A percentile compares a stretch with the other conserved stretches of the same genome.
These are phyloP conservation scores for Cephalotrichum gorgonifer DNA, from an alignment of 2,329 filamentous ascomycete genomes.

Conservation along the genomic window DNA sequence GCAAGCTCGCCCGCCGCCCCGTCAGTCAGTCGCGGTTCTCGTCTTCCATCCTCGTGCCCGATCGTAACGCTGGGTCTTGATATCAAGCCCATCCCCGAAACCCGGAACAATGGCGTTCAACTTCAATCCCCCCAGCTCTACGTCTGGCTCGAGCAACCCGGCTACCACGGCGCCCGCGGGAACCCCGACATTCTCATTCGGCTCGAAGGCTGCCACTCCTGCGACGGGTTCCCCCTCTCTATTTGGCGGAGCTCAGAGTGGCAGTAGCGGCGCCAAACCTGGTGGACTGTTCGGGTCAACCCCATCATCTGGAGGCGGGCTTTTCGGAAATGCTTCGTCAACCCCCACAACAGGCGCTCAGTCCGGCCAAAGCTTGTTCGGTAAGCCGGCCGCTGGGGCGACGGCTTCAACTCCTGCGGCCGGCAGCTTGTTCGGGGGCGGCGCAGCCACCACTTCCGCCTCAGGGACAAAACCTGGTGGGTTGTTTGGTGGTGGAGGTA, in stretches of 20 bases:
- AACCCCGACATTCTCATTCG: slow-evolving; percentile 30
- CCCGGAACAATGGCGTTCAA: slow-evolving; percentile 24
- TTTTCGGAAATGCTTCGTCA: background rate
- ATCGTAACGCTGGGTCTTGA: background rate
- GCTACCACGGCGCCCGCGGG: slow-evolving; percentile 21
- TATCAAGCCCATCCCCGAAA: background rate
- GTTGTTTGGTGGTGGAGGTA: slow-evolving; percentile 18
- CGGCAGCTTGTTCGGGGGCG: slow-evolving; percentile 12
- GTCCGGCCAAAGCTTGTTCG: slow-evolving; percentile 11
- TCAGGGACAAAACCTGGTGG: slow-evolving; percentile 10
- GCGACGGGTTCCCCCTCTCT: slow-evolving; percentile 25
- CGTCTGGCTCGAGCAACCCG: slow-evolving; percentile 12
- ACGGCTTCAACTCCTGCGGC: slow-evolving; percentile 10
- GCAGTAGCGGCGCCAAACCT: slow-evolving; percentile 8
- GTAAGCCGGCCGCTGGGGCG: slow-evolving; percentile 11
- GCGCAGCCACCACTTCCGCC: slow-evolving; percentile 5
- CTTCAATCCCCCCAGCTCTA: slow-evolving; percentile 22
- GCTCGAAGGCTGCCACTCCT: slow-evolving; percentile 29
- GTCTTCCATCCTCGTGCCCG: background rate
- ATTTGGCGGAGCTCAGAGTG: slow-evolving; percentile 9
- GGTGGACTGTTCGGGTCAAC: slow-evolving; percentile 16
- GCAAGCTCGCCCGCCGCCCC: background rate
- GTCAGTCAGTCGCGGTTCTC: too few species aligned
- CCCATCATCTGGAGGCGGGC: too few species aligned
- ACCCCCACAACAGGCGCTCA: background rate